These are phyloP conservation scores for Puccinia polysora DNA, from an alignment of 1,284 basidiomycete species.

Conservation along the genomic window DNA sequence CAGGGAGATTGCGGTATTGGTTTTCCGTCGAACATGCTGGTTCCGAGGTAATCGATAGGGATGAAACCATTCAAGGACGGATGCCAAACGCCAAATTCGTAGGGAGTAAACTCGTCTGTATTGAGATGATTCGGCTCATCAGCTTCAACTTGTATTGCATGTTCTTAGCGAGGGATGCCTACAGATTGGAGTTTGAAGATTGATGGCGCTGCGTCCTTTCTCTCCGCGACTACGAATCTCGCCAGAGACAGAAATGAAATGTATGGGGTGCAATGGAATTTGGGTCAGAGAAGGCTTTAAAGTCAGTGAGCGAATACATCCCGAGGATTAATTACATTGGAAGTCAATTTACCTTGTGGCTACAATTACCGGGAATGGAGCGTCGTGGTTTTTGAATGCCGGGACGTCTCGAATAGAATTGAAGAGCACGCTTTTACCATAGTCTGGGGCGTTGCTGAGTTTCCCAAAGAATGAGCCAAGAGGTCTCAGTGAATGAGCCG, in stretches of 20 bases:
- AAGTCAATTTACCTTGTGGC: slow-evolving; percentile 15
- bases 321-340: not conserved
- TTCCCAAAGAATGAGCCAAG: not conserved
- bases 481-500: not conserved
- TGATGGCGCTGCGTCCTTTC: slow-evolving; percentile 9
- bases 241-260: not conserved
- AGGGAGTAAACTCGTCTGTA: slow-evolving; percentile 37
- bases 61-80: slow-evolving; percentile 37
- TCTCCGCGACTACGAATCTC: not conserved
- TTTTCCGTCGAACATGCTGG: slow-evolving; percentile 36
- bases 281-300: not conserved
- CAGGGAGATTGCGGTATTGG: slow-evolving; percentile 15
- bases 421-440: slow-evolving; percentile 38
- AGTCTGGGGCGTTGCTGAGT: slow-evolving; percentile 31
- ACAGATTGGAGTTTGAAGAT: slow-evolving; percentile 39
- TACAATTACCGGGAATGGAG: slow-evolving; percentile 35
- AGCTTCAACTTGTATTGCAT: not conserved
- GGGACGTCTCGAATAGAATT: slow-evolving; percentile 37
- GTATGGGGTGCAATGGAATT: too few relatives aligned
- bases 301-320: not conserved
- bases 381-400: slow-evolving; percentile 31
- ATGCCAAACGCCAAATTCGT: slow-evolving; percentile 40
- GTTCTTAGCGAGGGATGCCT: not conserved
- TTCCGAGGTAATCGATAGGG: slow-evolving; percentile 40
- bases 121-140: not conserved